Percentiles rank a stretch among this genome's conserved stretches.
phyloP scores from a whole-genome alignment of 1,284 basidiomycete genomes.

The Amylostereum chailletii region DNA sequence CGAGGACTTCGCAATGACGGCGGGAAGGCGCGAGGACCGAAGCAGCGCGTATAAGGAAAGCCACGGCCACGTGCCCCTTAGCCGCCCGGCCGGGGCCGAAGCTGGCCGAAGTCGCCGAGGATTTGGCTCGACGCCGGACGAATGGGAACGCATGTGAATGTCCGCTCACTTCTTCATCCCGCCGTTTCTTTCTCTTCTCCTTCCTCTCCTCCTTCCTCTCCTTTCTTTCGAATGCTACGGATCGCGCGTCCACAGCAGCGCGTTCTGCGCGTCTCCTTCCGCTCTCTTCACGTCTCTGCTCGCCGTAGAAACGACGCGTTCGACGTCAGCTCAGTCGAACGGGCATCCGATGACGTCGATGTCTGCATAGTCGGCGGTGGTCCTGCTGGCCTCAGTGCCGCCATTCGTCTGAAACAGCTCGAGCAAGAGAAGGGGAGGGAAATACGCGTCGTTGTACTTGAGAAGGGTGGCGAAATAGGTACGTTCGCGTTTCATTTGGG shows the following conservation, averaged over 20 bases:
- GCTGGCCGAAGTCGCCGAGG: no score
- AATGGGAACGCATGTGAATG: no score
- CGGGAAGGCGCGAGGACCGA: no score
- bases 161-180: no score
- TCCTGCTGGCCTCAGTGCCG: constrained; percentile 93
- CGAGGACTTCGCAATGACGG: no score
- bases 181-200: background rate
- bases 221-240: constrained; percentile 5
- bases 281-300: constrained; percentile 22
- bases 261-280: constrained; percentile 2
- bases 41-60: no score
- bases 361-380: constrained; percentile 97
- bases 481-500: constrained; percentile 23
- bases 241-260: constrained; percentile 2
- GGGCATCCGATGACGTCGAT: constrained; percentile 84
- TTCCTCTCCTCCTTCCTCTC: background rate
- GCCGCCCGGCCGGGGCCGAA: no score
- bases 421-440: constrained; percentile 75
- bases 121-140: no score
- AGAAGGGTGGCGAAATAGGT: constrained; percentile 94
- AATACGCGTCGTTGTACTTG: constrained; percentile 88
- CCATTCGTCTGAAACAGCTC: constrained; percentile 92
- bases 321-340: constrained; percentile 50
- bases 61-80: no score
- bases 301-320: constrained; percentile 29